Base-by-base conservation (phyloP, 306 rosid genomes). In the Astragalus glycyphyllos region DNA sequence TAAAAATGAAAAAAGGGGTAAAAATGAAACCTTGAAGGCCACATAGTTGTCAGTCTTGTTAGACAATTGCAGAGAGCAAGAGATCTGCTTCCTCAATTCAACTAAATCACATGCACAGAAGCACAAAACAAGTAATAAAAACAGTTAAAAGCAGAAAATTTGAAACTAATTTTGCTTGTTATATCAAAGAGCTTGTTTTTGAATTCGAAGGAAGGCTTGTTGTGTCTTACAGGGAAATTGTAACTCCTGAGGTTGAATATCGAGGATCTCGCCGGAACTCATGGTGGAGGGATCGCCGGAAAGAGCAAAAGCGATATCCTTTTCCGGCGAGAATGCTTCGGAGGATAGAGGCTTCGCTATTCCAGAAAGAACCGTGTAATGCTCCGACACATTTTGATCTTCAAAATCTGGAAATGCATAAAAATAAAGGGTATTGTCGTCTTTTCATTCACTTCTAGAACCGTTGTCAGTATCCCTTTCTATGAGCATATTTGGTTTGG, bases 1-100 rank as follows among this genome's bases (percentile, higher is more conserved):
- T 17, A 48, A 29, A 49, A 31, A 58, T 20, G 63, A 70, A 37
- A 80, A 49, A 80, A 42, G 31, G 31, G 31, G 31, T 20, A 49
- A 49, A 51, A 54, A 32, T 59, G 8, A 42, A 57, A 81, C 97
- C 97, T 92, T 92, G 80, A 89, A 92, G 58, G 94, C 97, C 42
- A 92, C 96, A 74, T 68, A 81, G 41, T 86, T 63, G 37, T 92
- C 90, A 7, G 89, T 79, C 79, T 83, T 81, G 82, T 92, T 92
- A 44, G 84, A 84, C 72, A 92, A 84, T 65, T 79, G 94, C 79
- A 89, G 67, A 69, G 94, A 81, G 83, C 96, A 89, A 2, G 93
- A 85, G 97, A 92, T 92, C 96, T 89, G 97, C 88, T 89, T 92
- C 92, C 78, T 83, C 96, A 90, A 81, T 74, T 90, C 96, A 77